These are phyloP conservation scores for Cercospora sojina DNA, from an alignment of 2,329 filamentous ascomycete species.

Conservation along the genomic window DNA sequence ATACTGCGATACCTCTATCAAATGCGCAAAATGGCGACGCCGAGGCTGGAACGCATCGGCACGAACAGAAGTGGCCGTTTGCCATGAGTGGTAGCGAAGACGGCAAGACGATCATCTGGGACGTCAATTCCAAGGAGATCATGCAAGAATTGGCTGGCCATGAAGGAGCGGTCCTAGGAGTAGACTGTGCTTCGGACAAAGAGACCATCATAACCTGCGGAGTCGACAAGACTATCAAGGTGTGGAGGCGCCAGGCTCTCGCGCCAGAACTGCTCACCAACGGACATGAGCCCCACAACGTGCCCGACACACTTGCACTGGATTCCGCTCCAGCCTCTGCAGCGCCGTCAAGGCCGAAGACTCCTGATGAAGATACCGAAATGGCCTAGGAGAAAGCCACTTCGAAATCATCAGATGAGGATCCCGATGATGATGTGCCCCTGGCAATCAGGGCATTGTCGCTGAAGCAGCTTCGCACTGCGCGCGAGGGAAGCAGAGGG, in stretches of 20 bases:
- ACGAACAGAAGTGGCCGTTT: constrained; percentile 54
- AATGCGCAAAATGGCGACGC: constrained; percentile 9
- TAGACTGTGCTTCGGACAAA: constrained; percentile 58
- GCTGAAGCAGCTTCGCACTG: background rate
- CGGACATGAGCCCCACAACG: background rate
- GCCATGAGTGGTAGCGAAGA: constrained; percentile 85
- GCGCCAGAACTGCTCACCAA: constrained; percentile 15
- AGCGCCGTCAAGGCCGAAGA: constrained; percentile 15
- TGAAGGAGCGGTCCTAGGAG: constrained; percentile 58
- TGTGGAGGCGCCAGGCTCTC: constrained; percentile 53
- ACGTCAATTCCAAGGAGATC: constrained; percentile 80
- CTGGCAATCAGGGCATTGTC: background rate
- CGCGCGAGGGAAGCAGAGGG: background rate
- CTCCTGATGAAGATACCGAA: constrained; percentile 17
- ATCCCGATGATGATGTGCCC: background rate
- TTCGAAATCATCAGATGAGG: background rate
- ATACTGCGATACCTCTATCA: constrained; percentile 40
- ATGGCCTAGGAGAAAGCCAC: constrained; percentile 3
- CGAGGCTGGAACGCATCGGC: constrained; percentile 16
- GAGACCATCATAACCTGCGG: constrained; percentile 62
- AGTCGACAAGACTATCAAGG: constrained; percentile 59
- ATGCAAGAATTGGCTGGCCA: constrained; percentile 65
- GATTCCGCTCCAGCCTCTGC: constrained; percentile 5
- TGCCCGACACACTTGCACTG: background rate
- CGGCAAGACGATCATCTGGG: constrained; percentile 82